phyloP scores from a whole-genome alignment of 2,329 filamentous ascomycete species.

The Trichothecium sympodiale region DNA sequence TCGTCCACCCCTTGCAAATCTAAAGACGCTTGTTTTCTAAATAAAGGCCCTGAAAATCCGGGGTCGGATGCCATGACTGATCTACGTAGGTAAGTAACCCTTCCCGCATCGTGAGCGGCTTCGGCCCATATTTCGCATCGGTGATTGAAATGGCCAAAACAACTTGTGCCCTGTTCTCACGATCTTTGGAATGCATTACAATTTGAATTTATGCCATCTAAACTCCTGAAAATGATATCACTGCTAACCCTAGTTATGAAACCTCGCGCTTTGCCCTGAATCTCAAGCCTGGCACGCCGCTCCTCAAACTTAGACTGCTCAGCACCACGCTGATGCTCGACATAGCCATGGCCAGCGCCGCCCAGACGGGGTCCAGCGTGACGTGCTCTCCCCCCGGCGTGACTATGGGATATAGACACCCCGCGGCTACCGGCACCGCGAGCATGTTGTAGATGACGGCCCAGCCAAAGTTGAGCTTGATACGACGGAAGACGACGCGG shows the following conservation, averaged over 20 bases:
- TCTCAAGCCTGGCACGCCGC: constrained; percentile 28
- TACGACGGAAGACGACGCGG: constrained; percentile 60
- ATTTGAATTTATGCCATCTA: too few relatives aligned
- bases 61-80: neutral
- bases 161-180: neutral
- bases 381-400: constrained; percentile 41
- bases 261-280: constrained; percentile 24
- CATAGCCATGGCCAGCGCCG: constrained; percentile 81
- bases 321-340: constrained; percentile 83
- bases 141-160: too few relatives aligned
- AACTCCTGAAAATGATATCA: neutral
- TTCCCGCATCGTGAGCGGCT: neutral
- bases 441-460: constrained; percentile 71
- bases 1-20: too few relatives aligned
- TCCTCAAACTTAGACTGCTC: constrained; percentile 66
- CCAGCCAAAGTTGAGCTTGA: constrained; percentile 81
- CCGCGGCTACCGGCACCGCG: constrained; percentile 71
- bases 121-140: too few relatives aligned
- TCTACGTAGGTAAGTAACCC: neutral
- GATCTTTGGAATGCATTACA: too few relatives aligned
- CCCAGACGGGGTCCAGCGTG: constrained; percentile 70
- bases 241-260: neutral
- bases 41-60: too few relatives aligned
- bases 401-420: constrained; percentile 55
- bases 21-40: too few relatives aligned